These are phyloP conservation scores for Aspergillus japonicus DNA, from an alignment of 2,329 filamentous ascomycete species.

Conservation along the genomic window DNA sequence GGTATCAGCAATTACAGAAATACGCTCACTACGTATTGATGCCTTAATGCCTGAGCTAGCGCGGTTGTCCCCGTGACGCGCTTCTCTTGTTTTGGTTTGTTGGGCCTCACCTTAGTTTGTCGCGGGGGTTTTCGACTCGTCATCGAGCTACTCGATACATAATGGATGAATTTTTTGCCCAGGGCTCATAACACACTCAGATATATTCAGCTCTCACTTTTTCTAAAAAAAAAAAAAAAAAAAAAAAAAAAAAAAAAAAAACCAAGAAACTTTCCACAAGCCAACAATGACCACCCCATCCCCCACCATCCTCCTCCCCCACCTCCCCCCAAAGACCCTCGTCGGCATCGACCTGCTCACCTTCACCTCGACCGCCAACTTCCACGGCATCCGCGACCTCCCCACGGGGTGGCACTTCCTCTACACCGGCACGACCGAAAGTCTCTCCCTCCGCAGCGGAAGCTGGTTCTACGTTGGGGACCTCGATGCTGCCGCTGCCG, in stretches of 20 bases:
- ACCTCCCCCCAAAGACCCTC: constrained; percentile 48
- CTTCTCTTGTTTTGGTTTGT: neutral
- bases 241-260: neutral
- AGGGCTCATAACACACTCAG: no score
- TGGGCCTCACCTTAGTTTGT: neutral
- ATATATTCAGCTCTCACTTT: no score
- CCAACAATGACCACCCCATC: neutral
- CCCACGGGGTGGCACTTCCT: constrained; percentile 61
- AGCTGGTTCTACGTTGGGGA: constrained; percentile 58
- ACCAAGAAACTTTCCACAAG: neutral
- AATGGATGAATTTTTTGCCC: no score
- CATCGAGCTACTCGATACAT: no score
- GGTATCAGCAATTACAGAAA: constrained; percentile 16
- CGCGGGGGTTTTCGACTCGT: neutral
- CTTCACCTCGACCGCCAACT: constrained; percentile 62
- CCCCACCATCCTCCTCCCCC: constrained; percentile 44
- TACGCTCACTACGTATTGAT: constrained; percentile 11
- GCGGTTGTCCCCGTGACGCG: constrained; percentile 17
- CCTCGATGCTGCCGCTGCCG: constrained; percentile 19
- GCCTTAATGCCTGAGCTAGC: constrained; percentile 17
- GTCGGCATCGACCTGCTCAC: constrained; percentile 57
- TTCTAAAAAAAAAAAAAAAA: no score
- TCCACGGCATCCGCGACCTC: constrained; percentile 60
- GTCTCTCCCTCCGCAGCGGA: constrained; percentile 61
- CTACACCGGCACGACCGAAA: constrained; percentile 59